Evolutionary conservation across 208 protist genomes (phyloP).

Genomic region (Crithidia expoeki): DNA sequence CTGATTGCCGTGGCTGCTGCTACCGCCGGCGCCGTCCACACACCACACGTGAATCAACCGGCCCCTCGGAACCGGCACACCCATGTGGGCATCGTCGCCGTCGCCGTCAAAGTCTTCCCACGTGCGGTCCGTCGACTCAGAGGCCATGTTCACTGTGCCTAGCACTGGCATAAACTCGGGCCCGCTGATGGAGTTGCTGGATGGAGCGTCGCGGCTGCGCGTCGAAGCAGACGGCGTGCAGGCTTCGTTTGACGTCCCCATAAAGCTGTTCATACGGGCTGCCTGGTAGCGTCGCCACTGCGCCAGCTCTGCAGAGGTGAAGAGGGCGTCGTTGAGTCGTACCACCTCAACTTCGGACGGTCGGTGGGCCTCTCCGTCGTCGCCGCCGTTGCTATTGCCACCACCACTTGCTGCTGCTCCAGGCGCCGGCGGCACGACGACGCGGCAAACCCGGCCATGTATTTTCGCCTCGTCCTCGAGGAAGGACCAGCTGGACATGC

Average conservation of each 20-base stretch:
- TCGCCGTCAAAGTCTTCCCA: background rate
- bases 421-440: background rate
- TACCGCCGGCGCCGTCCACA: background rate
- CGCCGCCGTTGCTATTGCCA: background rate
- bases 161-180: conserved; percentile 27
- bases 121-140: background rate
- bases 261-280: conserved; percentile 23
- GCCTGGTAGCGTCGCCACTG: conserved; percentile 38
- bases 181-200: conserved; percentile 22
- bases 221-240: conserved; percentile 19
- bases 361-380: background rate
- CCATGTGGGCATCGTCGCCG: background rate
- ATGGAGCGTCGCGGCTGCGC: conserved; percentile 22
- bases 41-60: conserved; percentile 14
- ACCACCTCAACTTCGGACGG: conserved; percentile 35
- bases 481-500: conserved; percentile 13
- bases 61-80: background rate
- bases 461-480: conserved; percentile 16
- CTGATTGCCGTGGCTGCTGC: background rate
- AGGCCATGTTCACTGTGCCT: background rate
- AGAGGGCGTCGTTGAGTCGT: conserved; percentile 38
- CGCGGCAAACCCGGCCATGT: conserved; percentile 2
- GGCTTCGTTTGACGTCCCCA: background rate
- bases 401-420: background rate
- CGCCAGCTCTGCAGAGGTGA: conserved; percentile 32